phyloP scores from a whole-genome alignment of 169 alveolate genomes.

The Plasmodium fragile region DNA sequence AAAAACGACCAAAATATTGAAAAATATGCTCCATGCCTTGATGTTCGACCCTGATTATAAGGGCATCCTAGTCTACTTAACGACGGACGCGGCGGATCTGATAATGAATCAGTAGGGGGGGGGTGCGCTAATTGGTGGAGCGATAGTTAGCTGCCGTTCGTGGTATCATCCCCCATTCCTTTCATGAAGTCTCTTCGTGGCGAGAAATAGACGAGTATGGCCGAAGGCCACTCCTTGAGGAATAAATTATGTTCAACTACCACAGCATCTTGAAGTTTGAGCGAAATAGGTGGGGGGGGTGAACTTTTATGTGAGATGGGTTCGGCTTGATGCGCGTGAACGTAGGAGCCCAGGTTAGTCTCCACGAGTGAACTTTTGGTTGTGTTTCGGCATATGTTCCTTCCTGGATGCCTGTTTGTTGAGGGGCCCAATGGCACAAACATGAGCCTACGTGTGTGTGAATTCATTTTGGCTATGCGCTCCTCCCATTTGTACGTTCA shows the following conservation, averaged over 20 bases:
- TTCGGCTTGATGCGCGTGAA: background rate
- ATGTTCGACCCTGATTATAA: background rate
- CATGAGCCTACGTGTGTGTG: background rate
- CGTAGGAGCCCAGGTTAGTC: background rate
- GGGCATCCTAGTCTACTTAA: background rate
- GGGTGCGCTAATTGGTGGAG: background rate
- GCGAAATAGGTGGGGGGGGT: background rate
- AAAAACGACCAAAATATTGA: background rate
- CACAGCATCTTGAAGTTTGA: background rate
- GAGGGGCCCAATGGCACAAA: background rate
- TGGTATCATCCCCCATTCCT: background rate
- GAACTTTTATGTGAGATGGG: background rate
- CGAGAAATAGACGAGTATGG: background rate
- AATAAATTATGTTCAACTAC: background rate
- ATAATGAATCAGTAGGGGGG: background rate
- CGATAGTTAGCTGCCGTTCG: background rate
- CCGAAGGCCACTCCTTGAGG: background rate
- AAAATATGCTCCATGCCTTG: background rate
- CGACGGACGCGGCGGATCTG: slow-evolving; percentile 10
- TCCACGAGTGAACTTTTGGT: background rate
- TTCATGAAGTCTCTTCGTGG: background rate
- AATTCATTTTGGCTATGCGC: background rate
- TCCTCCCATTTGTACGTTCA: background rate
- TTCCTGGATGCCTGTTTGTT: background rate
- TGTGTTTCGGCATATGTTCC: background rate